Conservation (phyloP, 257 asterid species). For the Haberlea rhodopensis region DNA sequence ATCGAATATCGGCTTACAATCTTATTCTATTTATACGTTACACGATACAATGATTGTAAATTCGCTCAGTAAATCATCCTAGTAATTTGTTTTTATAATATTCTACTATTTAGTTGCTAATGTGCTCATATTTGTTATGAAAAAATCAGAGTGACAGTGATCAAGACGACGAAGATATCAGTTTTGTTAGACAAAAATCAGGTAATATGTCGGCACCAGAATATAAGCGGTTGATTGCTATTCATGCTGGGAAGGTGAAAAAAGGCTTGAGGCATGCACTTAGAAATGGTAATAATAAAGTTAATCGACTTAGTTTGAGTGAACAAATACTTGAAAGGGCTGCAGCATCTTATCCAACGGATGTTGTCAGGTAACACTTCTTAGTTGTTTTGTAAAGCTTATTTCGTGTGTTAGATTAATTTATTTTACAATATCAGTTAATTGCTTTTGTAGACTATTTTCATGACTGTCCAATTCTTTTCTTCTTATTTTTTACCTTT, state of each 20-base stretch:
- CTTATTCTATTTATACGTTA: too few species aligned
- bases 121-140: constrained; percentile 17
- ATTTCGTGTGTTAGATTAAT: too few species aligned
- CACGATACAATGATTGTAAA: too few species aligned
- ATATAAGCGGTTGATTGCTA: constrained; percentile 63
- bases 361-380: constrained; percentile 53
- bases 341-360: constrained; percentile 57
- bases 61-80: too few species aligned
- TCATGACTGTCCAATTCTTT: background rate
- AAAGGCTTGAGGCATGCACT: constrained; percentile 64
- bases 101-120: background rate
- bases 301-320: constrained; percentile 68
- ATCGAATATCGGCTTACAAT: too few species aligned
- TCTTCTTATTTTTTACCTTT: background rate
- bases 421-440: background rate
- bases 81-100: too few species aligned
- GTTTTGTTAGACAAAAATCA: constrained; percentile 28
- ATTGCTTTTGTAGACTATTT: background rate
- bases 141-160: constrained; percentile 45
- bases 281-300: constrained; percentile 38
- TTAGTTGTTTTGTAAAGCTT: background rate
- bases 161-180: constrained; percentile 29
- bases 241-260: constrained; percentile 60
- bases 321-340: constrained; percentile 77
- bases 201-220: constrained; percentile 29